Conservation (phyloP, 225 moss, liverwort and hornwort species). For the Asterella californica region DNA sequence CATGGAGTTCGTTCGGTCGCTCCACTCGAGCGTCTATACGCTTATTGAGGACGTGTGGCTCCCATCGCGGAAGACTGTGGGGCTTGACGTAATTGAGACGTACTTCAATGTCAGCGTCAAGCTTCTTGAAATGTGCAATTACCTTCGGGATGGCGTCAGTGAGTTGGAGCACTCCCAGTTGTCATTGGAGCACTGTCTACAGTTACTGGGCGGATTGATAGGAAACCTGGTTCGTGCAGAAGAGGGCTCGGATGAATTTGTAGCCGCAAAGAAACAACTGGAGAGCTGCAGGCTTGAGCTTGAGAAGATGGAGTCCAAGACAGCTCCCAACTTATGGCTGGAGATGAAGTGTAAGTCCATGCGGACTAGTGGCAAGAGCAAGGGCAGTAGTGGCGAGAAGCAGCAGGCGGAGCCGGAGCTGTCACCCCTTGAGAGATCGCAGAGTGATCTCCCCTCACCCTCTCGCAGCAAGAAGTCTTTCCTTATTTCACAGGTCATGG, state of each 20-base stretch:
- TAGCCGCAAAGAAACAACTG: not conserved
- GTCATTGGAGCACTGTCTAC: conserved; percentile 26
- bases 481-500: conserved; percentile 20
- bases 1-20: conserved; percentile 17
- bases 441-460: conserved; percentile 14
- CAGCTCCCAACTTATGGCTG: conserved; percentile 10
- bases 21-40: conserved; percentile 13
- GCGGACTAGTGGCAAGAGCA: not conserved
- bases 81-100: conserved; percentile 25
- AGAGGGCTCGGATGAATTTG: not conserved
- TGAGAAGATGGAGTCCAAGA: conserved; percentile 21
- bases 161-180: conserved; percentile 31
- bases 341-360: conserved; percentile 5
- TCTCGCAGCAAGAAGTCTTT: conserved; percentile 6
- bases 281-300: conserved; percentile 26
- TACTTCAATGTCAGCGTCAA: conserved; percentile 19
- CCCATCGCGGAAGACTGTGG: conserved; percentile 17
- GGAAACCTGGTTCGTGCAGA: not conserved
- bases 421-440: conserved; percentile 16
- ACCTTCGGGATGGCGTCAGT: conserved; percentile 17
- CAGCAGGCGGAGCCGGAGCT: not conserved
- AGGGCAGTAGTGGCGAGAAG: not conserved
- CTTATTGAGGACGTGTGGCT: conserved; percentile 30
- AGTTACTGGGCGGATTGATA: conserved; percentile 3
- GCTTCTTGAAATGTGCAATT: conserved; percentile 27